phyloP scores from a whole-genome alignment of 2,329 filamentous ascomycete species.

The Chaetothyriales sp. region DNA sequence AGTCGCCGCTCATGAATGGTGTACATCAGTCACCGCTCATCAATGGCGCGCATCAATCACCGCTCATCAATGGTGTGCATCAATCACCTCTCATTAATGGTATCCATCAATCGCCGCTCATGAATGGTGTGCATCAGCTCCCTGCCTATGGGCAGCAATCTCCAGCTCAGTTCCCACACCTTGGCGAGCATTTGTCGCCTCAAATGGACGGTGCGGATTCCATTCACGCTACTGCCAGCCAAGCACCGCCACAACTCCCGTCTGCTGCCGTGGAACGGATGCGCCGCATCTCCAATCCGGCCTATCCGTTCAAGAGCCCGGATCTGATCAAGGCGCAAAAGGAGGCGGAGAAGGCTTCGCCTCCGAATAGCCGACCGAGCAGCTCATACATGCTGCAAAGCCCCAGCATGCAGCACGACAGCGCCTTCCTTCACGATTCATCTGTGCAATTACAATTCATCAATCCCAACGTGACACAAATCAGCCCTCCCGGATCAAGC shows the following conservation, averaged over 20 bases:
- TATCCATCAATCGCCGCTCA: not conserved
- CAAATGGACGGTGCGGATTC: conserved; percentile 1
- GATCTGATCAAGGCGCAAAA: conserved; percentile 19
- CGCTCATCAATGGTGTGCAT: too few species aligned
- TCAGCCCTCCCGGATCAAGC: conserved; percentile 14
- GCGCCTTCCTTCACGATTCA: conserved; percentile 10
- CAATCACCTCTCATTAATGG: too few species aligned
- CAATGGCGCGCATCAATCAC: too few species aligned
- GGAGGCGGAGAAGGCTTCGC: conserved; percentile 16
- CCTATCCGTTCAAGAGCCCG: conserved; percentile 19
- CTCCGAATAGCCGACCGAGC: conserved; percentile 14
- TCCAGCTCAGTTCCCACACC: conserved; percentile 10
- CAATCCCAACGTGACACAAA: conserved; percentile 18
- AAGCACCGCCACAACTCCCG: conserved; percentile 15
- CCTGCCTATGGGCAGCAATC: conserved; percentile 11
- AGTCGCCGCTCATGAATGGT: not conserved
- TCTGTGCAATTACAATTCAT: conserved; percentile 17
- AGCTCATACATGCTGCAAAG: conserved; percentile 18
- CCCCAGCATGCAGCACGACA: conserved; percentile 11
- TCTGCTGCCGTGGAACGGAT: conserved; percentile 16
- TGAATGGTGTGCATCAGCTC: conserved; percentile 2
- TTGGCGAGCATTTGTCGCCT: conserved; percentile 1
- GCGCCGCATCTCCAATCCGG: conserved; percentile 17
- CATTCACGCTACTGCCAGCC: conserved; percentile 12
- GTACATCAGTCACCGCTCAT: too few species aligned